Conservation (phyloP, 2,329 filamentous ascomycete genomes). For the Aureobasidium musti region DNA sequence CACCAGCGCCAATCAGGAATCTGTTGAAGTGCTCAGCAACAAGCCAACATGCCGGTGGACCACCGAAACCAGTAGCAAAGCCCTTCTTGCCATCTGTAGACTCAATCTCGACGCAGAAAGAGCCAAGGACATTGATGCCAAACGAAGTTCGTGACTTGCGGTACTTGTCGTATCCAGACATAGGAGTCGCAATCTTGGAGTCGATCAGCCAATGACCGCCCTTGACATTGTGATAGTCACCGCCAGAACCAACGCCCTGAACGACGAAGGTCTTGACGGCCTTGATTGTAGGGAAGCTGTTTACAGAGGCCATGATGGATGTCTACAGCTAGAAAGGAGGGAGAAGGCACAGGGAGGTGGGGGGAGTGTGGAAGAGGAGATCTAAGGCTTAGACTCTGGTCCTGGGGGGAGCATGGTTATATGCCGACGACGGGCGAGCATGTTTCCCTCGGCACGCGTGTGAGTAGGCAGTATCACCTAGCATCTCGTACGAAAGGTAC, state of each 20-base stretch:
- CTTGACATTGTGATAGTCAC: constrained; percentile 92
- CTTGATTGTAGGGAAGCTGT: constrained; percentile 72
- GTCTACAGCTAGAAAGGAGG: constrained; percentile 10
- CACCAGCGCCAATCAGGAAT: constrained; percentile 78
- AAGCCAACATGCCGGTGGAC: constrained; percentile 90
- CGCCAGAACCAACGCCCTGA: constrained; percentile 63
- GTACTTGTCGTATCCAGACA: constrained; percentile 86
- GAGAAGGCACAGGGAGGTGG: constrained; percentile 26
- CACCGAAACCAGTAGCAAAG: constrained; percentile 91
- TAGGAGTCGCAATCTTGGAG: constrained; percentile 87
- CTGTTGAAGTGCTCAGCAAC: constrained; percentile 91
- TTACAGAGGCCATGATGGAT: constrained; percentile 43
- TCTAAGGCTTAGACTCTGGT: background rate
- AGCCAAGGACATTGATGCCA: constrained; percentile 94
- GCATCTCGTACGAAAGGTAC: background rate
- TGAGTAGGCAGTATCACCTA: background rate
- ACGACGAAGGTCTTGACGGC: constrained; percentile 72
- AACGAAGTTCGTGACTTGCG: constrained; percentile 84
- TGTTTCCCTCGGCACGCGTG: background rate
- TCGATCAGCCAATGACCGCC: constrained; percentile 78
- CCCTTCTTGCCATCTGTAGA: constrained; percentile 88
- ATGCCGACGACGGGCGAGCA: background rate
- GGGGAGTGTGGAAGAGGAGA: constrained; percentile 15
- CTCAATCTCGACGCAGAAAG: constrained; percentile 88
- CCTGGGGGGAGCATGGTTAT: constrained; percentile 12